phyloP scores from a whole-genome alignment of 768 basidiomycete species.

The Mycena metata region DNA sequence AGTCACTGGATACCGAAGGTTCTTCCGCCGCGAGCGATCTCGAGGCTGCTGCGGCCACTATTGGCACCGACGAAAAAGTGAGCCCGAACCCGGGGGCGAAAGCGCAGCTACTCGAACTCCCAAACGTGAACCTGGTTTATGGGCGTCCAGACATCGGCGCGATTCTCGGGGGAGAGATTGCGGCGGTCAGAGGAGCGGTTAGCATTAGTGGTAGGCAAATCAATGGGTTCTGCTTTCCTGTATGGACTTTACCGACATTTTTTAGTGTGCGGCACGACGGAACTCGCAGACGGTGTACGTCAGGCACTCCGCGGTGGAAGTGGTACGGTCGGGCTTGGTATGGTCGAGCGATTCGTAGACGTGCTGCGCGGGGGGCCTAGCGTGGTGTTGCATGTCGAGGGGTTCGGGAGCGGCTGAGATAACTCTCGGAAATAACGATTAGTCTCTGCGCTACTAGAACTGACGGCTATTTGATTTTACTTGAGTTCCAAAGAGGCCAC shows the following conservation, averaged over 20 bases:
- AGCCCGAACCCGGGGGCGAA: not conserved
- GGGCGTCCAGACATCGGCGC: conserved; percentile 60
- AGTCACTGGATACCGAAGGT: conserved; percentile 33
- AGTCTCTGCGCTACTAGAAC: no score
- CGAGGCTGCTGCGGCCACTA: conserved; percentile 26
- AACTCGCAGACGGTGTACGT: conserved; percentile 55
- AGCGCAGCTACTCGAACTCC: conserved; percentile 39
- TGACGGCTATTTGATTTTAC: no score
- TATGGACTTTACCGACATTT: not conserved
- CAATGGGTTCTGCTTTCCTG: not conserved
- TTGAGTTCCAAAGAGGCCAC: no score
- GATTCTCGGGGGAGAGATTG: conserved; percentile 55
- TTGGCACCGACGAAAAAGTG: not conserved
- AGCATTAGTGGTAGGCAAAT: conserved; percentile 59
- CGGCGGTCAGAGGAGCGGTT: conserved; percentile 49
- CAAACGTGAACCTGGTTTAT: conserved; percentile 44
- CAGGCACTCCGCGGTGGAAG: conserved; percentile 48
- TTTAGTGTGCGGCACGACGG: conserved; percentile 64
- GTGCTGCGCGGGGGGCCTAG: conserved; percentile 61
- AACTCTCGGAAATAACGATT: no score
- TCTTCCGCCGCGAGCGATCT: conserved; percentile 34
- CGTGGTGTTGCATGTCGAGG: conserved; percentile 61
- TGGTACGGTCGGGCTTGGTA: no score
- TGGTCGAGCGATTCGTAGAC: conserved; percentile 49
- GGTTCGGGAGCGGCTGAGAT: conserved; percentile 46